Percentiles rank a stretch among this genome's conserved stretches.
Conservation (phyloP, 441 rosid genomes). For the Jatropha multifida region DNA sequence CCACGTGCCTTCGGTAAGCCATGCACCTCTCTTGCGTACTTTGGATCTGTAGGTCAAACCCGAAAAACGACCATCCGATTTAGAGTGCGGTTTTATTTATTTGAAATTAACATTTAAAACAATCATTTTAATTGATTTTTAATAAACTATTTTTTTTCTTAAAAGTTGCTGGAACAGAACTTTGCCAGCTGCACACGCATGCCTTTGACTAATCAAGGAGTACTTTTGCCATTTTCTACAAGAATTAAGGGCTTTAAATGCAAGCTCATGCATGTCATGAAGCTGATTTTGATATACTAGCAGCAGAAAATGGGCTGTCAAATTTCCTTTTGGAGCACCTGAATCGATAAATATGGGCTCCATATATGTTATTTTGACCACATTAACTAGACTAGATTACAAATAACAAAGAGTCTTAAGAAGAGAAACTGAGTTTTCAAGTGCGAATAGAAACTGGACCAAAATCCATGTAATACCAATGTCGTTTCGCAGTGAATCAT, state of each 20-base stretch:
- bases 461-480: background rate
- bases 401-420: too few species aligned
- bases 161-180: too few species aligned
- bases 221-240: constrained; percentile 11
- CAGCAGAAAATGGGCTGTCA: too few species aligned
- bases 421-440: background rate
- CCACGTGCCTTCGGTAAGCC: constrained; percentile 21
- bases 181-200: constrained; percentile 4
- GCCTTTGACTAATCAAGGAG: constrained; percentile 2
- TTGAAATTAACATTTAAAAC: too few species aligned
- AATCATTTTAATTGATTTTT: too few species aligned
- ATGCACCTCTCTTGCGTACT: constrained; percentile 2
- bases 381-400: background rate
- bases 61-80: too few species aligned
- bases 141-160: too few species aligned
- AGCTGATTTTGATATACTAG: too few species aligned
- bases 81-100: background rate
- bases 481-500: background rate
- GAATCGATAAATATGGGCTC: too few species aligned
- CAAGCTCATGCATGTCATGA: too few species aligned
- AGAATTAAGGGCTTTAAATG: too few species aligned
- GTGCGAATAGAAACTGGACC: background rate
- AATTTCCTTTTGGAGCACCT: too few species aligned
- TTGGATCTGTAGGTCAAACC: background rate
- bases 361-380: background rate